A percentile compares a stretch with the other conserved stretches of the same genome.
Conservation (phyloP, 169 alveolate genomes). For the Besnoitia besnoiti region DNA sequence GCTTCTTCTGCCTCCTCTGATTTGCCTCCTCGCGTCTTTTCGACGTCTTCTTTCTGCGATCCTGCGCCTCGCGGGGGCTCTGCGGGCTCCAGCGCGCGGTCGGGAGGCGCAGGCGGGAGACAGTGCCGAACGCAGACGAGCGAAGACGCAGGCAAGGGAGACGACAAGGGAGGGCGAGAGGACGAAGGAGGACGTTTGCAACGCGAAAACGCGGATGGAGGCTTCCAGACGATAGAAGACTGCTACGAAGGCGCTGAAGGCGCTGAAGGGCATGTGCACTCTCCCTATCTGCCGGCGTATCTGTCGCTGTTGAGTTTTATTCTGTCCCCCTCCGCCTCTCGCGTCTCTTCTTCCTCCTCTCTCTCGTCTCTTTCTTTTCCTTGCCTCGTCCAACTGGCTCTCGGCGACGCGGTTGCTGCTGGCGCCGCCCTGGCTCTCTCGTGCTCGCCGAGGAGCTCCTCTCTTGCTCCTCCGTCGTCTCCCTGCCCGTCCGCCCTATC, state of each 20-base stretch:
- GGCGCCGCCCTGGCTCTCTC: background rate
- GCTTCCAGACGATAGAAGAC: background rate
- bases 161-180: background rate
- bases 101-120: background rate
- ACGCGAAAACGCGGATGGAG: background rate
- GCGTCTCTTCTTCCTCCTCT: background rate
- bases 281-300: background rate
- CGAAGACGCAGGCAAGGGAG: background rate
- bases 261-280: background rate
- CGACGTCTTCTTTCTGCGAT: background rate
- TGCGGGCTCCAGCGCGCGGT: background rate
- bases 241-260: background rate
- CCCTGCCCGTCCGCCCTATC: background rate
- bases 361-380: background rate
- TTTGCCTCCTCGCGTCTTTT: too few relatives aligned
- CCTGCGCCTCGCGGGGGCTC: background rate
- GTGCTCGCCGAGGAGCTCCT: background rate
- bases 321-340: background rate
- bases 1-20: too few relatives aligned
- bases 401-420: background rate
- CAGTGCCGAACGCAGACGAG: background rate
- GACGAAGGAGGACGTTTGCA: background rate
- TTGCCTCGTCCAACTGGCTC: background rate
- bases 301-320: background rate
- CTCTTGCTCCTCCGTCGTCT: background rate